These are phyloP conservation scores for Acanthamoeba castellanii DNA, from an alignment of 208 protist species.

Conservation along the genomic window DNA sequence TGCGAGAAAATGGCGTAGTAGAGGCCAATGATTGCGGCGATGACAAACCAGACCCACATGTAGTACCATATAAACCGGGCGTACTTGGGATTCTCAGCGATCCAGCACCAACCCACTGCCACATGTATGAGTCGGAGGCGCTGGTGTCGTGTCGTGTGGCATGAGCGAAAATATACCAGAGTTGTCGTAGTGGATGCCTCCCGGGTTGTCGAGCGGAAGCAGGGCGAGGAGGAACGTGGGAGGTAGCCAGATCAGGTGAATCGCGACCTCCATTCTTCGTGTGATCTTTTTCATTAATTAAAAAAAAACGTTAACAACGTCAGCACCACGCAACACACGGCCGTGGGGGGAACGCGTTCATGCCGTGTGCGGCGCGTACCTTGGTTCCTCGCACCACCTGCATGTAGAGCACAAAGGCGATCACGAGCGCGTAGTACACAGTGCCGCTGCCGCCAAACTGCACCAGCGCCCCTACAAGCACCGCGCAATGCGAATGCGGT, in stretches of 20 bases:
- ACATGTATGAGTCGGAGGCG: background rate
- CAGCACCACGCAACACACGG: too few relatives aligned
- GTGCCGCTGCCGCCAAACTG: conserved; percentile 3
- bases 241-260: background rate
- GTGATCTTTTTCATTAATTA: background rate
- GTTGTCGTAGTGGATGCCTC: background rate
- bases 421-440: background rate
- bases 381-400: background rate
- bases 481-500: too few relatives aligned
- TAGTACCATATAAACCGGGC: background rate
- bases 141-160: background rate
- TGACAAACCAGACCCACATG: background rate
- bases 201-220: background rate
- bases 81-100: background rate
- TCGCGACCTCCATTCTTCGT: background rate
- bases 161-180: background rate
- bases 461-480: background rate
- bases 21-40: background rate
- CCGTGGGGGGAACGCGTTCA: too few relatives aligned
- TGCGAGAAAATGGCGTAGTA: background rate
- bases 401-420: conserved; percentile 2
- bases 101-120: conserved; percentile 19
- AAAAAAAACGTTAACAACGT: too few relatives aligned
- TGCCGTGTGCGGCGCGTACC: background rate
- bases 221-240: background rate